Base-by-base conservation (phyloP, 2,329 filamentous ascomycete genomes). In the Pezicula neosporulosa region DNA sequence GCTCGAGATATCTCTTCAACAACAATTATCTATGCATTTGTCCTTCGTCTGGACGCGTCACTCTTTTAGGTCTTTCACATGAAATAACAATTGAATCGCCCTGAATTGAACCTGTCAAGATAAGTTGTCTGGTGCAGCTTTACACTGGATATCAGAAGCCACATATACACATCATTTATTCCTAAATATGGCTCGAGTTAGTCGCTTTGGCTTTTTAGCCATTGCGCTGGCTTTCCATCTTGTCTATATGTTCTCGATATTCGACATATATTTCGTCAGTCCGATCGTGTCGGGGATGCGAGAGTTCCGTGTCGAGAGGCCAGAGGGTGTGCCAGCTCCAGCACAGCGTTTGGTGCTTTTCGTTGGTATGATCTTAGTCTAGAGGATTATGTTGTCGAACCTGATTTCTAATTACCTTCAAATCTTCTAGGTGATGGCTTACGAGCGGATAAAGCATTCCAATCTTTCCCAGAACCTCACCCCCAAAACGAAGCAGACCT, bases 221-320 rank as follows among this genome's bases (percentile, higher is more conserved):
- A 82, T 96, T 67, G 94, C 94, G 62, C 81, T 97, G 66, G 74
- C 93, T 55, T 99, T 99, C 69, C 95, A 99, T 72, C 70, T 97
- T 49, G 82, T 96, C 58, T 99, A 99, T 70, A 87, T 96, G 51
- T 89, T 87, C 67, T 96, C 91, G 54, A 97, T 97, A 65, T 99
- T 99, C 73, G 92, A 97, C 70, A 94, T 97, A 58, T 97, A 99
- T 73, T 99, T 99, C 67, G 91, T 97, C 66, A 97, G 91, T 68
- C 94, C 94, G 19, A 94, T 99, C 61, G 94, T 97, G 49, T 89
- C 87, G 75, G 94, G 94, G 66, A 99, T 99, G 94, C 83, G 81
- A 64, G 81, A 91, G 54, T 92, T 90, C 70, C 73, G 77, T 43
- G 77, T 95, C 36, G 82, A 91, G 53, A 78, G 85, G 50, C 73